phyloP scores from a whole-genome alignment of 2,329 filamentous ascomycete genomes.

The Ophiostoma perfectum region DNA sequence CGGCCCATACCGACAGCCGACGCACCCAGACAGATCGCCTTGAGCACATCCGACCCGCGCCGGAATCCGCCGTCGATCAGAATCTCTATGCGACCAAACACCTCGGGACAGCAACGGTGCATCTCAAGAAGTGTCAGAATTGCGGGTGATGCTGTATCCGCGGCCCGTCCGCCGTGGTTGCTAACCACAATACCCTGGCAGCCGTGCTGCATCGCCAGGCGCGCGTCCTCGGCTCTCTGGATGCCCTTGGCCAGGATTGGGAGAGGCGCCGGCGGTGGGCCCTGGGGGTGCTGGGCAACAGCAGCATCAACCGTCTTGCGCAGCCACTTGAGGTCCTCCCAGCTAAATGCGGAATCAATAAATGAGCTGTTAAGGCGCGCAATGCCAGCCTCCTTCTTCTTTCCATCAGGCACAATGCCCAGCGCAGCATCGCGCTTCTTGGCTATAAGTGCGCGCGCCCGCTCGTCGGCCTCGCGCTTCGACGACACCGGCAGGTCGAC shows the following conservation, averaged over 20 bases:
- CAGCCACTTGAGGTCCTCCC: conserved; percentile 52
- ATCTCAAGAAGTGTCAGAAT: conserved; percentile 39
- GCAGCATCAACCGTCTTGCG: conserved; percentile 33
- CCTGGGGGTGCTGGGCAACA: neutral
- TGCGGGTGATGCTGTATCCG: conserved; percentile 44
- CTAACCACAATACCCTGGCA: conserved; percentile 51
- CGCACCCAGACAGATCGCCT: conserved; percentile 41
- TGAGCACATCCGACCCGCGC: conserved; percentile 40
- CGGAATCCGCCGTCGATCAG: conserved; percentile 41
- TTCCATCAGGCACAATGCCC: neutral
- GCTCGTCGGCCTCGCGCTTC: conserved; percentile 54
- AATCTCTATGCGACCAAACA: conserved; percentile 37
- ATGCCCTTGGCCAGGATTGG: conserved; percentile 55
- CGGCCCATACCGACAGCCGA: conserved; percentile 44
- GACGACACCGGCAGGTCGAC: conserved; percentile 52
- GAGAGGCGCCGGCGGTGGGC: conserved; percentile 29
- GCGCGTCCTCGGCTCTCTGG: conserved; percentile 52
- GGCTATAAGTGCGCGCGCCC: conserved; percentile 27
- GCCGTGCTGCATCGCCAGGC: conserved; percentile 43
- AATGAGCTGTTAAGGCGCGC: conserved; percentile 48
- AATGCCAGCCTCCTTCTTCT: conserved; percentile 38
- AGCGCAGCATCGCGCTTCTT: conserved; percentile 24
- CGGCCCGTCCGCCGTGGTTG: conserved; percentile 54
- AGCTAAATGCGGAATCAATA: conserved; percentile 45
- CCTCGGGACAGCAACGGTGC: conserved; percentile 37